Base-by-base conservation (phyloP, 805 yeast species). In the Nakazawaea peltata region DNA sequence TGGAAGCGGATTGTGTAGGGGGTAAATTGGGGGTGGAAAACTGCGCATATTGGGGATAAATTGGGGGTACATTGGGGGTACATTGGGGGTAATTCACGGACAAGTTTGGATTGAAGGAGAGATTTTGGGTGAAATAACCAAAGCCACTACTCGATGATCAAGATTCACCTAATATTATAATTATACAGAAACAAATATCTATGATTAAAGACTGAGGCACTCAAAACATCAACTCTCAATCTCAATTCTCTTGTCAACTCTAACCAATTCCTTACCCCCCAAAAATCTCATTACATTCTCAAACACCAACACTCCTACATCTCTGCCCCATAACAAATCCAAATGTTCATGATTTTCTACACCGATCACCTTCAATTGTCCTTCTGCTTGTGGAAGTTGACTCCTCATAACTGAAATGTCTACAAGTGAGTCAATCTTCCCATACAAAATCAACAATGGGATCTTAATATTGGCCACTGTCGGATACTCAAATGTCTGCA, bases 281-380 rank as follows among this genome's bases (percentile, higher is more conserved):
- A 65, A 48, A 34, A 63, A 61, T 33, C 55, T 51, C 3, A 62
- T 39, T 5, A 71, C 63, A 37, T 64, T 61, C 5, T 59, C 51
- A 31, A 70, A 59, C 3, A 76, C 78, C 36, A 63, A 49, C 4
- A 49, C 43, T 19, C 65, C 72, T 3, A 81, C 81, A 36, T 77
- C 72, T 18, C 68, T 60, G n/a, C 96, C 97, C 98, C 98, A 90
- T 10, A 90, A 62, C 42, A 90, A 70, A 53, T 92, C 98, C 41
- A 90, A 60, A 58, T 90, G 98, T 57, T 90, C 98, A 53, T 88
- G 84, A 15, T 63, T 63, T 1, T 63, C 67, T 0, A 90, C 75
- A 1, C 82, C 78, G 19, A 74, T 63, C 11, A 57, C 44, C 5
- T 43, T 38, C 40, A 15, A 45, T 7, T 27, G 19, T 5, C 8